A percentile compares a stretch with the other conserved stretches of the same genome.
These are phyloP conservation scores for Nicotiana tabacum DNA, from an alignment of 257 asterid species.

Conservation along the genomic window DNA sequence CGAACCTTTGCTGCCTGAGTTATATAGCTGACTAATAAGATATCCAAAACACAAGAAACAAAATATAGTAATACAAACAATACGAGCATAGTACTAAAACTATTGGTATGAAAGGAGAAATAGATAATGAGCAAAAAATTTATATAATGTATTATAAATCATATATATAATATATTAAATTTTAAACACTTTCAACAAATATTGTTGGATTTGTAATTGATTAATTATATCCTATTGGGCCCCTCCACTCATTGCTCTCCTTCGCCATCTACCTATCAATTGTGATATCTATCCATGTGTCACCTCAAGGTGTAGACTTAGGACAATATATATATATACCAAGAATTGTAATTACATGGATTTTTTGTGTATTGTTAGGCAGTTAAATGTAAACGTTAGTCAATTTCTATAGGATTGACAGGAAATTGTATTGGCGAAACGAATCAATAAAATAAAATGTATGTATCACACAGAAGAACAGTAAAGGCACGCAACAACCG, in stretches of 20 bases:
- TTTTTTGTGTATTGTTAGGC: background rate
- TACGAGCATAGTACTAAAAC: too few relatives aligned
- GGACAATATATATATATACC: conserved; percentile 20
- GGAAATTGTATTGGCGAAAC: background rate
- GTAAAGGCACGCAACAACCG: conserved; percentile 54
- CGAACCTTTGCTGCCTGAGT: too few relatives aligned
- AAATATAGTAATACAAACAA: too few relatives aligned
- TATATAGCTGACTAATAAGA: too few relatives aligned
- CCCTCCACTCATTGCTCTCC: background rate
- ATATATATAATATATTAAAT: too few relatives aligned
- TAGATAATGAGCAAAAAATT: too few relatives aligned
- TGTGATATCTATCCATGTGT: background rate
- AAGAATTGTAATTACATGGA: conserved; percentile 26
- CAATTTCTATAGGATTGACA: conserved; percentile 21
- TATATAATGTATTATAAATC: too few relatives aligned
- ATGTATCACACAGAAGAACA: conserved; percentile 29
- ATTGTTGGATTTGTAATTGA: too few relatives aligned
- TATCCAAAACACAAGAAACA: too few relatives aligned
- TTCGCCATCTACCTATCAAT: background rate
- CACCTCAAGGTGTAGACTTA: conserved; percentile 4
- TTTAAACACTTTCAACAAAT: too few relatives aligned
- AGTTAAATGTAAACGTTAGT: conserved; percentile 17
- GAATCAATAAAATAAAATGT: background rate
- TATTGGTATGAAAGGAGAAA: too few relatives aligned
- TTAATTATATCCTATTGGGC: too few relatives aligned